Evolutionary conservation across 2,329 filamentous ascomycete genomes (phyloP).

Genomic region (Fusarium euwallaceae): DNA sequence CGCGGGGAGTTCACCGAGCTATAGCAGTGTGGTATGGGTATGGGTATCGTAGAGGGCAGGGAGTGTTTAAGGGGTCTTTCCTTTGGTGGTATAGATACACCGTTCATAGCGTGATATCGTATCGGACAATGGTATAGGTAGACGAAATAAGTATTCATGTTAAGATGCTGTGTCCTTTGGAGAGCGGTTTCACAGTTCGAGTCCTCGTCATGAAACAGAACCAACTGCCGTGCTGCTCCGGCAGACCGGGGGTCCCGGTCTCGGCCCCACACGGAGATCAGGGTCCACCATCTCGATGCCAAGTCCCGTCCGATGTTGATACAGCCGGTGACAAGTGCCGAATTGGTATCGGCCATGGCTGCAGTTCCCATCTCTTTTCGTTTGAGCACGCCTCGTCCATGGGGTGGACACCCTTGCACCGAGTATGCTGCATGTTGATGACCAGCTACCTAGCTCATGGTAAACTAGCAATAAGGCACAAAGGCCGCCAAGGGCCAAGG

Average conservation of each 20-base stretch:
- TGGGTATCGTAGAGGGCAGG: not conserved
- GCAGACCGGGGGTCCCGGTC: not conserved
- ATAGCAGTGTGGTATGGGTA: not conserved
- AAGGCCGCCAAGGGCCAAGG: constrained; percentile 2
- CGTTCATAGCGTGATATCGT: not conserved
- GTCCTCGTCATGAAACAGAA: not conserved
- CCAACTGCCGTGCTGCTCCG: not conserved
- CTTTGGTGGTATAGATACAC: not conserved
- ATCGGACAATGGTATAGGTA: not conserved
- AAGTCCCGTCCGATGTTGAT: not conserved
- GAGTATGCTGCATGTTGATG: not conserved
- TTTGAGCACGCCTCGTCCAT: not conserved
- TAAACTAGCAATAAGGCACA: not conserved
- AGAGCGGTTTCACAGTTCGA: not conserved
- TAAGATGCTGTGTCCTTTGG: not conserved
- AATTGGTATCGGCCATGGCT: not conserved
- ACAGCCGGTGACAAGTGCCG: not conserved
- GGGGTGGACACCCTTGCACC: not conserved
- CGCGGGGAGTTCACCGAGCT: not conserved
- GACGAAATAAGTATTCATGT: not conserved
- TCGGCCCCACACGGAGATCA: not conserved
- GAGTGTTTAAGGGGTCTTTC: not conserved
- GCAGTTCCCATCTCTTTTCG: not conserved
- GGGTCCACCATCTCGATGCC: not conserved
- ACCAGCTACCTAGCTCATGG: not conserved